Conservation (phyloP, 2,329 filamentous ascomycete species). For the Ophiosphaerella korrae region DNA sequence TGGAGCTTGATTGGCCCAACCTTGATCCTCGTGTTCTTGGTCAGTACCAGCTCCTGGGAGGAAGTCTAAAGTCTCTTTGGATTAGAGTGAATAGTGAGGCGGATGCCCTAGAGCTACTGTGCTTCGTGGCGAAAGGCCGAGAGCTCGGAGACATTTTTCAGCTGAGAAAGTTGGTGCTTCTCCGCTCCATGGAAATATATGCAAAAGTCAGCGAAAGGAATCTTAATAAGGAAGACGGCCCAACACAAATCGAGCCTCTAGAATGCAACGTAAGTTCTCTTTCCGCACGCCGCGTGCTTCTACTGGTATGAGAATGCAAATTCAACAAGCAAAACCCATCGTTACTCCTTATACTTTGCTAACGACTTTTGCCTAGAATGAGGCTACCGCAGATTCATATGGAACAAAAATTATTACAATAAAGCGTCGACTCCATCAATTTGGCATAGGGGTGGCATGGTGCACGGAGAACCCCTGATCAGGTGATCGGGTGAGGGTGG, state of each 20-base stretch:
- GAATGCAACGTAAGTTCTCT: too few species aligned
- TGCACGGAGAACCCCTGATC: slow-evolving; percentile 13
- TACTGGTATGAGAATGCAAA: too few species aligned
- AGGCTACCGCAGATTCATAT: slow-evolving; percentile 1
- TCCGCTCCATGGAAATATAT: slow-evolving; percentile 11
- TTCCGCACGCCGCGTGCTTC: too few species aligned
- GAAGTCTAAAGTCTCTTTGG: slow-evolving; percentile 20
- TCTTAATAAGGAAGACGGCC: slow-evolving; percentile 4
- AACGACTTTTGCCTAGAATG: slow-evolving; percentile 1
- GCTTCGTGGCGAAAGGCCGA: slow-evolving; percentile 11
- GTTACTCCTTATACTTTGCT: neutral
- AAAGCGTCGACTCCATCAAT: slow-evolving; percentile 12
- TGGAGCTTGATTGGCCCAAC: slow-evolving; percentile 37
- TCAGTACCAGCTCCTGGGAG: slow-evolving; percentile 14
- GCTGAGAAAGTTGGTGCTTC: slow-evolving; percentile 25
- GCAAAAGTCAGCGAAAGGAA: neutral
- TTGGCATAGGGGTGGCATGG: slow-evolving; percentile 28
- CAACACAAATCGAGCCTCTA: neutral
- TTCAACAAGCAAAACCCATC: too few species aligned
- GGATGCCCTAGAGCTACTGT: slow-evolving; percentile 21
- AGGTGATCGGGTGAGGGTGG: too few species aligned
- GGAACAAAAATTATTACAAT: slow-evolving; percentile 8
- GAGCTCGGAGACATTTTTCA: slow-evolving; percentile 10
- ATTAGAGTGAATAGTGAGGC: slow-evolving; percentile 16
- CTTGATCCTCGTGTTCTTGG: slow-evolving; percentile 21